Evolutionary conservation across 192 early-diverging fungal species (phyloP).

Genomic region (Rhizophlyctis rosea): DNA sequence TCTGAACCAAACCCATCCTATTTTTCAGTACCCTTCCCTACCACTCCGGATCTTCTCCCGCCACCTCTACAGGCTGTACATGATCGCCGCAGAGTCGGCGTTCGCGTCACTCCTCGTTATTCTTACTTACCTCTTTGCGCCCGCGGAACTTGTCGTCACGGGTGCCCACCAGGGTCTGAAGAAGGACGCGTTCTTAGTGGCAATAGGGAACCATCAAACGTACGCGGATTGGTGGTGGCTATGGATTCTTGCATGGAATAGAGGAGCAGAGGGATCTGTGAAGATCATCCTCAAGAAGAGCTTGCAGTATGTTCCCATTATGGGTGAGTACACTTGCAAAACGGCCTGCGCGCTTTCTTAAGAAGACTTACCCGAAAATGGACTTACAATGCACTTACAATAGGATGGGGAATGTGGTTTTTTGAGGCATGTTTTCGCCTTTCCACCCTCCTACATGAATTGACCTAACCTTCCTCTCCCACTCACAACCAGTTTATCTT

Average conservation of each 20-base stretch:
- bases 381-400: too few relatives aligned
- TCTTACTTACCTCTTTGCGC: conserved; percentile 31
- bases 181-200: conserved; percentile 20
- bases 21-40: conserved; percentile 26
- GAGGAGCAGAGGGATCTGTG: conserved; percentile 71
- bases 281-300: conserved; percentile 90
- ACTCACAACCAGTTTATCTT: too few relatives aligned
- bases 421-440: too few relatives aligned
- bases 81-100: conserved; percentile 30
- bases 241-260: conserved; percentile 47
- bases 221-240: conserved; percentile 54
- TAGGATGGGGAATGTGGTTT: conserved; percentile 71
- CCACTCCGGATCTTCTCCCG: conserved; percentile 25
- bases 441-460: too few relatives aligned
- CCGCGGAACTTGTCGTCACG: conserved; percentile 39
- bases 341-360: too few relatives aligned
- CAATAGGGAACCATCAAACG: conserved; percentile 52
- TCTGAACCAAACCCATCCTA: too few relatives aligned
- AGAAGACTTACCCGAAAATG: not conserved
- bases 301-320: conserved; percentile 79
- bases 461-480: too few relatives aligned
- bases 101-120: conserved; percentile 40
- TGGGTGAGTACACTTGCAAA: conserved; percentile 59
- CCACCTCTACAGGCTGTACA: conserved; percentile 30
- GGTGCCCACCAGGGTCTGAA: conserved; percentile 36